Evolutionary conservation across 176 grass and related monocot genomes (phyloP), one percentile per base, ranked within the genome.

Genomic region (Poa annua): DNA sequence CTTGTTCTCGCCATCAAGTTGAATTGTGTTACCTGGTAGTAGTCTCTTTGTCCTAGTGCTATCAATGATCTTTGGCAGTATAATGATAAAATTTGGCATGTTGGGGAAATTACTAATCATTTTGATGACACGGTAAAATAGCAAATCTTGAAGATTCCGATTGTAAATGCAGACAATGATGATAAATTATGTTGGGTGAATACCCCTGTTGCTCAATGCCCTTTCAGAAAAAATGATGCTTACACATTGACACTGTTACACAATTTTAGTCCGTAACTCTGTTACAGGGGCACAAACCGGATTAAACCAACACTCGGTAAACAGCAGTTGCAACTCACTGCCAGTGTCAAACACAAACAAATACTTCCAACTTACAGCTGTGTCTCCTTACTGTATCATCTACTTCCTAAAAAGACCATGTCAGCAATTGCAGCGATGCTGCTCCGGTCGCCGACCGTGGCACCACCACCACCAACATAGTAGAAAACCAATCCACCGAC

Each of bases 401-500:
- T 73, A 7, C 41, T 16, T 48, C 83, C 55, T 73, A 57, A 16
- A 9, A 80, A 79, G 16, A 67, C 21, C 59, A 86, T 35, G 6
- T 5, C 12, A 80, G 39, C 66, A 17, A 45, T 17, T 29, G 39
- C 8, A 42, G 55, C 82, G 20, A 78, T 48, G n/a, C 10, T 45
- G 6, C 22, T 74, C 7, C 16, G 5, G 14, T 34, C 16, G 26
- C 32, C 16, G 47, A 7, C 56, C 8, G 4, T 14, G 49, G 12
- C 65, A 2, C 80, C 15, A 42, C 41, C 8, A 3, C 4, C 47
- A 52, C 15, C 80, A 4, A 77, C 32, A 32, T 7, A 81, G 38
- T 84, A 74, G 82, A 96, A 93, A 39, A 92, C 44, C 44, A 96
- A 51, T 35, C n/a, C 34, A 4, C 89, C 83, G 3, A 87, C 6